Percentiles rank a stretch among this genome's conserved stretches.
These are phyloP conservation scores for Stachybotrys echinatus DNA, from an alignment of 2,329 filamentous ascomycete species.

Conservation along the genomic window DNA sequence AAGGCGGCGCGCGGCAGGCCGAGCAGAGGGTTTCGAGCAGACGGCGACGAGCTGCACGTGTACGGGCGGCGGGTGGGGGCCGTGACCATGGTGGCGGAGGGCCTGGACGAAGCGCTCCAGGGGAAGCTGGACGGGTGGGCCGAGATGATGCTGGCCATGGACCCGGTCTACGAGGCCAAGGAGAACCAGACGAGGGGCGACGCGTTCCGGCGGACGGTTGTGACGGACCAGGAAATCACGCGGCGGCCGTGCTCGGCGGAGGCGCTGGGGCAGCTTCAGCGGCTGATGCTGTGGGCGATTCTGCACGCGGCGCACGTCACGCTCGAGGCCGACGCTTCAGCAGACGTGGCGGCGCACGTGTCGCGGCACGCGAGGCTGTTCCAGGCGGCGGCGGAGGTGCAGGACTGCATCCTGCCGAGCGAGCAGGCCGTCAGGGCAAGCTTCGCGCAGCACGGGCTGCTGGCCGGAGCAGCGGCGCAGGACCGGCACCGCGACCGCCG, in stretches of 20 bases:
- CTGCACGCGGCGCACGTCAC: background rate
- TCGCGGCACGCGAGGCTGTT: background rate
- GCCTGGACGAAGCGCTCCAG: background rate
- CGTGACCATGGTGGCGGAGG: background rate
- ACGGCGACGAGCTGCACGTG: background rate
- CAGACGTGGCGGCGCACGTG: background rate
- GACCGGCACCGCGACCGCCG: background rate
- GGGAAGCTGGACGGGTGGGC: background rate
- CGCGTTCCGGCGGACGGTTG: background rate
- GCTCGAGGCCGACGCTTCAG: background rate
- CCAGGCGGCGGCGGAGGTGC: background rate
- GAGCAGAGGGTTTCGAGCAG: background rate
- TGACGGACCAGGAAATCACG: background rate
- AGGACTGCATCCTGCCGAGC: background rate
- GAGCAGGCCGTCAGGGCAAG: background rate
- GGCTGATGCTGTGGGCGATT: background rate
- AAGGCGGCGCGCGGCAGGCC: background rate
- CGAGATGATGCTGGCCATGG: background rate
- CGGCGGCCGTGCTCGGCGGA: background rate
- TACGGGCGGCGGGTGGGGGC: background rate
- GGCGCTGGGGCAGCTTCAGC: background rate
- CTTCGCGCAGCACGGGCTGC: background rate
- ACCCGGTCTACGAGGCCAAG: background rate
- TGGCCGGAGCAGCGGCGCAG: background rate
- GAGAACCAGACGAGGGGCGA: background rate